phyloP scores from a whole-genome alignment of 148 eudicot species.

The Camellia sinensis region DNA sequence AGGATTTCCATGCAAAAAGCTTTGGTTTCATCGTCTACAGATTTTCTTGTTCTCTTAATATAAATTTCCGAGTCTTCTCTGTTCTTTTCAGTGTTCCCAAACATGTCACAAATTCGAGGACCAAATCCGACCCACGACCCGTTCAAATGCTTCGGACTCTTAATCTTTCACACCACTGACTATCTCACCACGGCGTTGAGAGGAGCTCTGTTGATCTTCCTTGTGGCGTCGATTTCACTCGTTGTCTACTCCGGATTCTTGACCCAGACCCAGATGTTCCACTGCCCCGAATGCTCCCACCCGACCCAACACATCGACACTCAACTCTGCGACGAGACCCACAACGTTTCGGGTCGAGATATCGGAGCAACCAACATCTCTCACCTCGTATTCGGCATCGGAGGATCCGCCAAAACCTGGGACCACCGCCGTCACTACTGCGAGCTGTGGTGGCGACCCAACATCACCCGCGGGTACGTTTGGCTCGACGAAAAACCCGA shows the following conservation, averaged over 20 bases:
- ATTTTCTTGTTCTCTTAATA: neutral
- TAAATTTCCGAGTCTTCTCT: neutral
- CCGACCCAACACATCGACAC: neutral
- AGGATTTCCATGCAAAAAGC: neutral
- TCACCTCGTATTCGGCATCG: slow-evolving; percentile 66
- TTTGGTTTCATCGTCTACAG: neutral
- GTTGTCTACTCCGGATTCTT: slow-evolving; percentile 30
- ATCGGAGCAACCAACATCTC: slow-evolving; percentile 38
- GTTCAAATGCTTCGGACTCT: slow-evolving; percentile 18
- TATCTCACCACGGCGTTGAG: slow-evolving; percentile 15
- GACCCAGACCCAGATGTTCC: slow-evolving; percentile 26
- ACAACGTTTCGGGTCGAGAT: slow-evolving; percentile 10
- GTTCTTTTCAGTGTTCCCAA: neutral
- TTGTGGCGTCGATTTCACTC: slow-evolving; percentile 32
- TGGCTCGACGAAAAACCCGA: slow-evolving; percentile 58
- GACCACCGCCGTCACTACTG: slow-evolving; percentile 40
- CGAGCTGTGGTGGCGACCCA: slow-evolving; percentile 73
- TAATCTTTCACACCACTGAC: slow-evolving; percentile 12
- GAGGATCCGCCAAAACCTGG: slow-evolving; percentile 74
- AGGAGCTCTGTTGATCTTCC: slow-evolving; percentile 20
- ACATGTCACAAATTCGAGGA: slow-evolving; percentile 16
- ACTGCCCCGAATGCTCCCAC: slow-evolving; percentile 21
- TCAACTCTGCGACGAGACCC: neutral
- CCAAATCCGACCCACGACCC: slow-evolving; percentile 28
- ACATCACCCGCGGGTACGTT: slow-evolving; percentile 58